Conservation (phyloP, 176 grass and related monocot species). For the Typha latifolia region DNA sequence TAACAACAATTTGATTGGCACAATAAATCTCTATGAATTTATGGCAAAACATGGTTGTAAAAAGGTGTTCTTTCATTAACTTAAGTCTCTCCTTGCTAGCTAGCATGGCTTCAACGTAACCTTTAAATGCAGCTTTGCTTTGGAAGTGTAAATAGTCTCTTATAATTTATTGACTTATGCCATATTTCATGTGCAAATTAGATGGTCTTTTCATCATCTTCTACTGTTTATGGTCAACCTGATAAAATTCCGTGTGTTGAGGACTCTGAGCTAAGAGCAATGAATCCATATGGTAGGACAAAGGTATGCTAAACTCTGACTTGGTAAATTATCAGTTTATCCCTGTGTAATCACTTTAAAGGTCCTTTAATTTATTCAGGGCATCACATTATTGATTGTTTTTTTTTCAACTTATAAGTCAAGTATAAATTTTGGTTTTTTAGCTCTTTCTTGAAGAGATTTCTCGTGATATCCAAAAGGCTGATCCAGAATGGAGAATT, state of each 20-base stretch:
- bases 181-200: not conserved
- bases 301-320: slow-evolving; percentile 31
- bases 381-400: not conserved
- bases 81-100: not conserved
- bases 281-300: slow-evolving; percentile 88
- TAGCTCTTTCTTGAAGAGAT: slow-evolving; percentile 87
- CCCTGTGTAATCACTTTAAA: too few species aligned
- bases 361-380: not conserved
- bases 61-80: slow-evolving; percentile 33
- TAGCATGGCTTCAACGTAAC: not conserved
- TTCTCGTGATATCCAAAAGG: slow-evolving; percentile 50
- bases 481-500: slow-evolving; percentile 58
- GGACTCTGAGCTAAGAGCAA: slow-evolving; percentile 49
- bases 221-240: slow-evolving; percentile 78
- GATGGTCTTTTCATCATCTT: slow-evolving; percentile 85
- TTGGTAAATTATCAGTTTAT: not conserved
- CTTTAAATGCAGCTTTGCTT: not conserved
- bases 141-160: not conserved
- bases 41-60: slow-evolving; percentile 72
- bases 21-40: slow-evolving; percentile 62
- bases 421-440: not conserved
- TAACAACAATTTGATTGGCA: slow-evolving; percentile 78
- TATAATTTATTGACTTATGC: slow-evolving; percentile 1
- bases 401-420: not conserved
- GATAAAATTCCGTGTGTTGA: slow-evolving; percentile 68